These are phyloP conservation scores for Dillenia suffruticosa DNA, from an alignment of 164 flowering plant species.

Conservation along the genomic window DNA sequence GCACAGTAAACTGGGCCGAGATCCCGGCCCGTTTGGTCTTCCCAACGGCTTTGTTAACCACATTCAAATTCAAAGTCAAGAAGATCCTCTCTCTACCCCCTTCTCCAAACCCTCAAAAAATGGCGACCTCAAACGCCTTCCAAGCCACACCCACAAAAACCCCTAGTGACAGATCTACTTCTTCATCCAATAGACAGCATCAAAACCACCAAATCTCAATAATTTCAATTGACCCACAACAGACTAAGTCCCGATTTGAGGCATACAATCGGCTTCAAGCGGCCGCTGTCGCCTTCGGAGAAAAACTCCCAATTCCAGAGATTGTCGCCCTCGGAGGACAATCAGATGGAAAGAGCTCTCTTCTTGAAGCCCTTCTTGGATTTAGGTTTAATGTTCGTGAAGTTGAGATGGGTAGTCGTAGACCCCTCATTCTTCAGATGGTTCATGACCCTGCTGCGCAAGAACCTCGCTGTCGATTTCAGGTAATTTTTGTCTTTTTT, in stretches of 20 bases:
- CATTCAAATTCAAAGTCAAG: constrained; percentile 12
- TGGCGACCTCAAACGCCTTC: constrained; percentile 37
- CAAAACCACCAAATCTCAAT: constrained; percentile 10
- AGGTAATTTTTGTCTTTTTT: constrained; percentile 36
- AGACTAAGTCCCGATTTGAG: constrained; percentile 61
- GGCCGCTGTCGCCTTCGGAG: constrained; percentile 95
- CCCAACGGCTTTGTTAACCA: background rate
- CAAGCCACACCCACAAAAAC: constrained; percentile 59
- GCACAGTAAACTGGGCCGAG: too few relatives aligned
- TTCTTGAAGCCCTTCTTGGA: constrained; percentile 93
- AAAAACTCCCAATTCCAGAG: constrained; percentile 95
- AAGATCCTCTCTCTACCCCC: constrained; percentile 2
- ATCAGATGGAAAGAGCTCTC: constrained; percentile 97
- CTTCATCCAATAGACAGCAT: too few relatives aligned
- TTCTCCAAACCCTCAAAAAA: constrained; percentile 11
- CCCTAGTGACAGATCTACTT: constrained; percentile 12
- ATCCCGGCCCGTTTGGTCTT: too few relatives aligned
- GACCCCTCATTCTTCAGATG: constrained; percentile 97
- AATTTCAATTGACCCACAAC: constrained; percentile 8
- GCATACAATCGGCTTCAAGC: constrained; percentile 96
- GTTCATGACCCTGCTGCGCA: constrained; percentile 77
- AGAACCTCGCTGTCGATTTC: constrained; percentile 93
- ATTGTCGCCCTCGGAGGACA: constrained; percentile 97
- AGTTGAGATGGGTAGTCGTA: constrained; percentile 96
- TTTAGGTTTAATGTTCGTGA: constrained; percentile 95